Percentiles rank a stretch among this genome's conserved stretches.
phyloP scores from a whole-genome alignment of 805 yeast genomes.

The Starmerella etchellsii region DNA sequence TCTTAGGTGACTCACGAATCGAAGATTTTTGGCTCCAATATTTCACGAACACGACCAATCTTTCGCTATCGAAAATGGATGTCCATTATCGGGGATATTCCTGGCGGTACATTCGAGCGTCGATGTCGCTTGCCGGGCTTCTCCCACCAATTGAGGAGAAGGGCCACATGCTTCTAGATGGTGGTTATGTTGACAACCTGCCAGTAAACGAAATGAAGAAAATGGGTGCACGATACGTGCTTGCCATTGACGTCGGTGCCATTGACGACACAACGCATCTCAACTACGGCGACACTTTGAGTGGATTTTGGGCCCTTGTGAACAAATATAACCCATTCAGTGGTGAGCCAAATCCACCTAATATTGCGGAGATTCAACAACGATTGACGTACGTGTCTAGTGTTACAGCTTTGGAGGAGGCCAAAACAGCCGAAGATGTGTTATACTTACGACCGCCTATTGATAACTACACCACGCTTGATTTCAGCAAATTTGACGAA shows the following conservation, averaged over 20 bases:
- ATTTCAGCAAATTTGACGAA: constrained; percentile 83
- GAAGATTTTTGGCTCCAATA: constrained; percentile 93
- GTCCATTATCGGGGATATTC: constrained; percentile 84
- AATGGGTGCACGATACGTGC: constrained; percentile 65
- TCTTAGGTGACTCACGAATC: constrained; percentile 79
- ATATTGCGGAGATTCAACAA: constrained; percentile 88
- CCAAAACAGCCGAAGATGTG: constrained; percentile 74
- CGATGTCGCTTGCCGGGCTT: constrained; percentile 91
- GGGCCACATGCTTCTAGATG: constrained; percentile 88
- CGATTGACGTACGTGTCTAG: constrained; percentile 89
- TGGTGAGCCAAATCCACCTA: constrained; percentile 74
- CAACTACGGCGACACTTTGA: constrained; percentile 83
- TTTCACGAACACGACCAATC: constrained; percentile 84
- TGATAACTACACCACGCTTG: constrained; percentile 81
- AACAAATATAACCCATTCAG: constrained; percentile 88
- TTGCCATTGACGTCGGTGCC: constrained; percentile 95
- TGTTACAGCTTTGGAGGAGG: constrained; percentile 81
- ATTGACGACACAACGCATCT: constrained; percentile 82
- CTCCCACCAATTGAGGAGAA: constrained; percentile 73
- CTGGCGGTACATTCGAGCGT: constrained; percentile 91
- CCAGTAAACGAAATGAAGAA: constrained; percentile 89
- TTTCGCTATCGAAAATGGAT: constrained; percentile 91
- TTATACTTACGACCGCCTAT: constrained; percentile 87
- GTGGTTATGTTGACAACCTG: constrained; percentile 88
- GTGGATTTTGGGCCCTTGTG: constrained; percentile 82